A percentile compares a stretch with the other conserved stretches of the same genome.
Evolutionary conservation across 2,329 filamentous ascomycete species (phyloP).

Genomic region (Aspergillus ochraceus): DNA sequence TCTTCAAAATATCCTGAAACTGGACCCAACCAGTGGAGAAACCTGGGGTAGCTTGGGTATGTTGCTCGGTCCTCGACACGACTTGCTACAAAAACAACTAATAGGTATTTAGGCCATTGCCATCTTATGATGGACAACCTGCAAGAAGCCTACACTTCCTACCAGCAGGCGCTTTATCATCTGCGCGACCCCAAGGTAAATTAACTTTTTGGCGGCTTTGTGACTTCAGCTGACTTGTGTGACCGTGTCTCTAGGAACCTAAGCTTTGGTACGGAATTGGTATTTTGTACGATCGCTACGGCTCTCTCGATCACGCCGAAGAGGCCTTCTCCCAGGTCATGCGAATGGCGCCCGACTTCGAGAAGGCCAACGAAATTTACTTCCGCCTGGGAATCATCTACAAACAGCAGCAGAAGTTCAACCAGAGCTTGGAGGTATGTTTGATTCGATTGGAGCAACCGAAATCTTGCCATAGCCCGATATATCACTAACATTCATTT

Average conservation of each 20-base stretch:
- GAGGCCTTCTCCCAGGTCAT: slow-evolving; percentile 98
- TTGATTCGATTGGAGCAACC: too few relatives aligned
- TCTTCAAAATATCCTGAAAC: slow-evolving; percentile 83
- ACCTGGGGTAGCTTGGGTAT: slow-evolving; percentile 93
- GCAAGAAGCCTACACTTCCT: slow-evolving; percentile 94
- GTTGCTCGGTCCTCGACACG: slow-evolving; percentile 24
- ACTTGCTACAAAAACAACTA: slow-evolving; percentile 1
- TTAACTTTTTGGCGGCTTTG: slow-evolving; percentile 5
- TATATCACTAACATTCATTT: slow-evolving; percentile 3
- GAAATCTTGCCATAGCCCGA: background rate
- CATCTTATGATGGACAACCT: slow-evolving; percentile 98
- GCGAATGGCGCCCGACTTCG: slow-evolving; percentile 96
- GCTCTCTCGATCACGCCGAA: slow-evolving; percentile 93
- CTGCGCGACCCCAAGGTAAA: slow-evolving; percentile 86
- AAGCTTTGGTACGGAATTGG: slow-evolving; percentile 99
- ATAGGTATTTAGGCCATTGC: slow-evolving; percentile 71
- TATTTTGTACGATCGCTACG: slow-evolving; percentile 94
- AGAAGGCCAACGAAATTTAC: slow-evolving; percentile 99
- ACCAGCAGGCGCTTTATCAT: slow-evolving; percentile 93
- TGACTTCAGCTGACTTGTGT: slow-evolving; percentile 12
- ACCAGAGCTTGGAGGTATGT: slow-evolving; percentile 81
- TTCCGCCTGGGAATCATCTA: slow-evolving; percentile 99
- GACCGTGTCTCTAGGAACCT: slow-evolving; percentile 64
- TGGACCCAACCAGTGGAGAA: slow-evolving; percentile 87
- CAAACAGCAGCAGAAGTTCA: slow-evolving; percentile 95